Percentiles rank a stretch among this genome's conserved stretches.
These are phyloP conservation scores for Allium sativum DNA, from an alignment of 106 monocot genomes.

Conservation along the genomic window DNA sequence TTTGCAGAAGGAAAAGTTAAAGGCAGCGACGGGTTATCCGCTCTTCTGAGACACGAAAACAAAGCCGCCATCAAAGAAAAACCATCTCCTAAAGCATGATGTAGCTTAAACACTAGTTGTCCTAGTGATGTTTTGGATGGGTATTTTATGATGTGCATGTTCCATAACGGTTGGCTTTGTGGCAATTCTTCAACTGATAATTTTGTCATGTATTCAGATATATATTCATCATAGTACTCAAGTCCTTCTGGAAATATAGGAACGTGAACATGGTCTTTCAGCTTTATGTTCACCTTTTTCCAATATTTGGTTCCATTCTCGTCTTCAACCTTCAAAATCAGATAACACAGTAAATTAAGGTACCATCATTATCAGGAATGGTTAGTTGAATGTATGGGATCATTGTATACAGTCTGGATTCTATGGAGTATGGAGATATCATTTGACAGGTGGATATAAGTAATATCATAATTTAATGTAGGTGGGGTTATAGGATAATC, in stretches of 20 bases:
- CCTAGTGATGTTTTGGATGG: slow-evolving; percentile 33
- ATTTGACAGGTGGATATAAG: too few species aligned
- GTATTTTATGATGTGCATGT: slow-evolving; percentile 60
- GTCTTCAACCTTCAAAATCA: slow-evolving; percentile 27
- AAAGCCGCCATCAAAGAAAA: slow-evolving; percentile 66
- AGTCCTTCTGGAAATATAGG: slow-evolving; percentile 40
- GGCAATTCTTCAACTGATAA: slow-evolving; percentile 28
- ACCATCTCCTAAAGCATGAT: slow-evolving; percentile 70
- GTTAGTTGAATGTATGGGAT: neutral
- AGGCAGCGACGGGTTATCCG: slow-evolving; percentile 54
- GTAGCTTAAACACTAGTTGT: slow-evolving; percentile 62
- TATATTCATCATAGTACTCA: slow-evolving; percentile 34
- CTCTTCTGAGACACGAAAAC: slow-evolving; percentile 47
- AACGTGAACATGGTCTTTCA: slow-evolving; percentile 43
- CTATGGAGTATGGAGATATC: too few species aligned
- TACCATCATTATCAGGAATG: neutral
- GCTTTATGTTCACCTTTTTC: slow-evolving; percentile 42
- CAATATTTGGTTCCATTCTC: slow-evolving; percentile 31
- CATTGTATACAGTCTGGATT: too few species aligned
- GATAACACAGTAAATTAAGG: too few species aligned
- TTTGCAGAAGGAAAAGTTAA: slow-evolving; percentile 44
- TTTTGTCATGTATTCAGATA: slow-evolving; percentile 37
- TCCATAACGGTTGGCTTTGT: slow-evolving; percentile 37
- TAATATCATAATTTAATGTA: too few species aligned
- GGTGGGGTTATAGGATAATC: too few species aligned